Evolutionary conservation across 2,329 filamentous ascomycete genomes (phyloP).

Genomic region (Scytalidium sp.): DNA sequence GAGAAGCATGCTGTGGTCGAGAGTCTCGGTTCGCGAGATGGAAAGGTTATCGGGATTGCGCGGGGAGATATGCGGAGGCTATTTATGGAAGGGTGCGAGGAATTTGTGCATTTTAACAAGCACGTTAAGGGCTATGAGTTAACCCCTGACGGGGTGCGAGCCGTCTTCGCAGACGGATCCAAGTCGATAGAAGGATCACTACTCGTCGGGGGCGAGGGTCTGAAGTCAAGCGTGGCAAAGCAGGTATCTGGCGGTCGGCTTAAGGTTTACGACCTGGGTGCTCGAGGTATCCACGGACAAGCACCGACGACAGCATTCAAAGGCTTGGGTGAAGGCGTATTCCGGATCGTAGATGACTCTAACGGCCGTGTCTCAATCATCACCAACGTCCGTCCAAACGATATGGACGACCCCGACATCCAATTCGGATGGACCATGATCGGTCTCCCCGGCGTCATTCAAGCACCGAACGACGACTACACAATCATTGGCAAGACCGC

Average conservation of each 20-base stretch:
- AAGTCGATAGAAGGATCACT: conserved; percentile 56
- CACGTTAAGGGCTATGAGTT: conserved; percentile 58
- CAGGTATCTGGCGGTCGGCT: conserved; percentile 56
- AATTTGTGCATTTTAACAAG: conserved; percentile 51
- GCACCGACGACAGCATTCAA: conserved; percentile 61
- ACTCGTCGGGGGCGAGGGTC: conserved; percentile 60
- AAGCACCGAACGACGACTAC: conserved; percentile 57
- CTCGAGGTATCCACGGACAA: conserved; percentile 63
- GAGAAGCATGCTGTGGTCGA: conserved; percentile 34
- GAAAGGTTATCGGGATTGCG: conserved; percentile 59
- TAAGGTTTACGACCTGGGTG: conserved; percentile 62
- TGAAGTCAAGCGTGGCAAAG: conserved; percentile 56
- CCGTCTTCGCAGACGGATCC: conserved; percentile 57
- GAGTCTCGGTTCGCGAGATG: conserved; percentile 46
- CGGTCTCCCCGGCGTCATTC: conserved; percentile 54
- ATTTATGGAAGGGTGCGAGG: conserved; percentile 55
- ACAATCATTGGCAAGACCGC: conserved; percentile 53
- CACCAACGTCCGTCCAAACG: conserved; percentile 59
- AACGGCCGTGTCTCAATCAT: conserved; percentile 53
- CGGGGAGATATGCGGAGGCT: conserved; percentile 60
- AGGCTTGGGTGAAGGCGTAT: conserved; percentile 61
- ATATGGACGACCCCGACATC: conserved; percentile 55
- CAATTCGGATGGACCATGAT: conserved; percentile 64
- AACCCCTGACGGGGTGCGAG: conserved; percentile 49
- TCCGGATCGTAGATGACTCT: conserved; percentile 46